These are phyloP conservation scores for Aspergillus homomorphus DNA, from an alignment of 495 filamentous ascomycete genomes.

Conservation along the genomic window DNA sequence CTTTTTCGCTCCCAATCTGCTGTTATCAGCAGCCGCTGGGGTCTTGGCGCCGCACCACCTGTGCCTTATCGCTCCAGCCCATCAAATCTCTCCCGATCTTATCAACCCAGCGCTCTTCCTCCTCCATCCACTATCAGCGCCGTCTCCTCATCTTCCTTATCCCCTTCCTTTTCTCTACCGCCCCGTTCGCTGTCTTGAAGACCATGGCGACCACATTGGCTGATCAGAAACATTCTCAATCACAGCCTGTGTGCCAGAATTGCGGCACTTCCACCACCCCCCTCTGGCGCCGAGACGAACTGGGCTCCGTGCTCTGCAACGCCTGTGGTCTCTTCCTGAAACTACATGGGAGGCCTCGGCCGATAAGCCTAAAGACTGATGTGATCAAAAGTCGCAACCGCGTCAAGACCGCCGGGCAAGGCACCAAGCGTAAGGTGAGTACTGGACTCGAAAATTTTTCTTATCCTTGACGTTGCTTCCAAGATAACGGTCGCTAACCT, in stretches of 20 bases:
- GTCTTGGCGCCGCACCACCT: slow-evolving; percentile 40
- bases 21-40: slow-evolving; percentile 34
- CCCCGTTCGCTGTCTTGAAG: slow-evolving; percentile 17
- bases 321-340: slow-evolving; percentile 97
- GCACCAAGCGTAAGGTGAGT: slow-evolving; percentile 84
- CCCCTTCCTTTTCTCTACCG: slow-evolving; percentile 19
- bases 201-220: slow-evolving; percentile 57
- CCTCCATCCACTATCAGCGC: slow-evolving; percentile 29
- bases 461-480: slow-evolving; percentile 9
- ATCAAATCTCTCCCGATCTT: slow-evolving; percentile 53
- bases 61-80: slow-evolving; percentile 41
- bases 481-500: slow-evolving; percentile 34
- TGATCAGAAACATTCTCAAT: slow-evolving; percentile 55
- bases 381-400: slow-evolving; percentile 99
- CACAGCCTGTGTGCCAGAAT: slow-evolving; percentile 96
- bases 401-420: slow-evolving; percentile 85
- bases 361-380: slow-evolving; percentile 96
- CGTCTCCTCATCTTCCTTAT: slow-evolving; percentile 20
- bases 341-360: slow-evolving; percentile 87
- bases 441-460: slow-evolving; percentile 28
- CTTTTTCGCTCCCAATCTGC: slow-evolving; percentile 30
- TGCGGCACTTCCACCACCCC: slow-evolving; percentile 94
- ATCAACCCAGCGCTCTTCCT: slow-evolving; percentile 37
- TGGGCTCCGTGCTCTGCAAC: slow-evolving; percentile 97
- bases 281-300: slow-evolving; percentile 95